Base-by-base conservation (phyloP, 192 early-diverging fungal species). In the Gaertneriomyces semiglobifer region DNA sequence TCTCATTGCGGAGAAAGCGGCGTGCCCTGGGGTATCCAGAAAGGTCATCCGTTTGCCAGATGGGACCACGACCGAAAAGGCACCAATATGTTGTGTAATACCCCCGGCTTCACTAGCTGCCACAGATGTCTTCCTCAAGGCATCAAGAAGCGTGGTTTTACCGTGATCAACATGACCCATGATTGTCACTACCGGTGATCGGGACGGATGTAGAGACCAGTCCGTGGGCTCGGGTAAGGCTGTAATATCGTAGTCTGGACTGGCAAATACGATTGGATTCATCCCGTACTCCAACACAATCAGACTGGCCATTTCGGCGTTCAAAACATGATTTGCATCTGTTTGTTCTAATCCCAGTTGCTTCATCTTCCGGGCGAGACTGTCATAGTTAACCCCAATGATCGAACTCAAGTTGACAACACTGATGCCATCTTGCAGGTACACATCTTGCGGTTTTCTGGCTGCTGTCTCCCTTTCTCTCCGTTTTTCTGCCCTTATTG, bases 21-120 rank as follows among this genome's bases (percentile, higher is more conserved):
- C 92, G 62, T 98, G 96, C 9, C 96, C 96, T 8, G 96, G 96
- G 7, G 96, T 98, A 65, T 98, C 96, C 67, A 98, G 72, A 67
- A 98, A 95, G 0, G 96, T 98, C 63, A 96, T 95, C 14, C 75
- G 72, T 58, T 90, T 83, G 58, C 81, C 74, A 0, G 87, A 87
- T 12, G 89, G 84, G 16, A 91, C 74, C 7, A 76, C 40, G 0
- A 91, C 88, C 76, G 89, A 91, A 74, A 98, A 98, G 20, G 94
- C 94, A 61, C 96, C 96, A 77, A 98, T 98, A 69, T 98, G 96
- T 77, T 98, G 96, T 0, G 96, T 98, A 55, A 98, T 98, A 9
- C 96, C 96, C 44, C 96, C 96, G 4, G 90, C 90, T 77, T 98
- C 96, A 7, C 86, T 84, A n/a, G 89, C 90, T 14, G 92, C 93